Evolutionary conservation across 768 basidiomycete genomes (phyloP).

Genomic region (Leccinellum albellum): DNA sequence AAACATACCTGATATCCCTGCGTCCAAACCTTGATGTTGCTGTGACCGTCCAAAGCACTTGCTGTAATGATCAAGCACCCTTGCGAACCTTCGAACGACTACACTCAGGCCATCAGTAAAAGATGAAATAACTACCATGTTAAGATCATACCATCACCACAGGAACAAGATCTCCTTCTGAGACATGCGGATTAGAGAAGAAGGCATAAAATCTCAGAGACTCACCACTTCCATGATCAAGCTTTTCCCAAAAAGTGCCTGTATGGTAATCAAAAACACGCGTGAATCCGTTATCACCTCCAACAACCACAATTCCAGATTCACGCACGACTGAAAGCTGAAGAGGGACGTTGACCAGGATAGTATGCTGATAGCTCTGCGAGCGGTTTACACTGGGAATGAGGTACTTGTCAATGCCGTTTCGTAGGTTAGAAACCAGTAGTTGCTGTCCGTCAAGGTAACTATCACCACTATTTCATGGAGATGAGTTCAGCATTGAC

Average conservation of each 20-base stretch:
- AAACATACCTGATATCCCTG: not conserved
- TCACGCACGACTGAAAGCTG: not conserved
- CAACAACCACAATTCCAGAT: not conserved
- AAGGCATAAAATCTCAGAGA: not conserved
- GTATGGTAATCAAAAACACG: not conserved
- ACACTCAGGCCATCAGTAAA: not conserved
- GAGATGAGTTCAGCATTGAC: not conserved
- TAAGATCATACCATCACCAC: not conserved
- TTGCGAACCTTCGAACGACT: not conserved
- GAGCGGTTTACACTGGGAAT: not conserved
- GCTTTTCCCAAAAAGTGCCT: not conserved
- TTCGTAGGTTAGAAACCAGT: not conserved
- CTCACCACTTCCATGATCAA: not conserved
- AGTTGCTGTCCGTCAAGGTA: not conserved
- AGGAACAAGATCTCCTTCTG: not conserved
- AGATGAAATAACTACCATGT: not conserved
- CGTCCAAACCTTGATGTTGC: constrained; percentile 3
- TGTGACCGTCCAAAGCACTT: not conserved
- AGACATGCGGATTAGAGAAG: not conserved
- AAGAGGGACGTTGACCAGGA: not conserved
- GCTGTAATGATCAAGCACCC: not conserved
- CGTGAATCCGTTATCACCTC: not conserved
- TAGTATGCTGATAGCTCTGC: not conserved
- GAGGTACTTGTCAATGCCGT: not conserved
- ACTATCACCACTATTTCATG: not conserved